Evolutionary conservation across 164 flowering plant genomes (phyloP).

Genomic region (Warburgia ugandensis): DNA sequence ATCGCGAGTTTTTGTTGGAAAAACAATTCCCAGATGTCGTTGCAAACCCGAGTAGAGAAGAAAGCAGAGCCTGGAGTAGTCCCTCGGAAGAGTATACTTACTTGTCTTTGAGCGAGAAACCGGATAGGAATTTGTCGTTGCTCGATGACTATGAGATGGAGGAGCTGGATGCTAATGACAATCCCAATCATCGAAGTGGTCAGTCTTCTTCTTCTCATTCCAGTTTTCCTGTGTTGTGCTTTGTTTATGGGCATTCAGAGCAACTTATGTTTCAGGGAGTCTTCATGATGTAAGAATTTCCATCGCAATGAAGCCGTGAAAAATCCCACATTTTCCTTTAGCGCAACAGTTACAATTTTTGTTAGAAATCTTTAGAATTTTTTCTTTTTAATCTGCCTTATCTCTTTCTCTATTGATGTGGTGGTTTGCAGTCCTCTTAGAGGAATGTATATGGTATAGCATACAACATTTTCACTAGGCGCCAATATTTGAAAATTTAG

Average conservation of each 20-base stretch:
- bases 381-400: too few relatives aligned
- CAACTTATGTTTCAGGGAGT: too few relatives aligned
- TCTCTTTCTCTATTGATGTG: too few relatives aligned
- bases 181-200: constrained; percentile 83
- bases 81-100: constrained; percentile 25
- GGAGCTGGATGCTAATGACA: constrained; percentile 33
- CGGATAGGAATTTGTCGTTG: constrained; percentile 64
- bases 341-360: too few relatives aligned
- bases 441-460: too few relatives aligned
- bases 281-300: too few relatives aligned
- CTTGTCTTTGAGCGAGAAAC: constrained; percentile 70
- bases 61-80: constrained; percentile 3
- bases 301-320: too few relatives aligned
- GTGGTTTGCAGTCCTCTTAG: too few relatives aligned
- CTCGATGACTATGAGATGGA: constrained; percentile 89
- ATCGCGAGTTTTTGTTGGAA: constrained; percentile 13
- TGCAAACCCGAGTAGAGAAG: constrained; percentile 7
- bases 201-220: constrained; percentile 6
- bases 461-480: too few relatives aligned
- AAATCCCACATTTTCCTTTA: too few relatives aligned
- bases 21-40: constrained; percentile 7
- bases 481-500: too few relatives aligned
- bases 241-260: not conserved
- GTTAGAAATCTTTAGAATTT: too few relatives aligned
- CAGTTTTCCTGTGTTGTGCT: not conserved